A percentile compares a stretch with the other conserved stretches of the same genome.
Evolutionary conservation across 2,329 filamentous ascomycete species (phyloP).

Genomic region (Microdochium bolleyi): DNA sequence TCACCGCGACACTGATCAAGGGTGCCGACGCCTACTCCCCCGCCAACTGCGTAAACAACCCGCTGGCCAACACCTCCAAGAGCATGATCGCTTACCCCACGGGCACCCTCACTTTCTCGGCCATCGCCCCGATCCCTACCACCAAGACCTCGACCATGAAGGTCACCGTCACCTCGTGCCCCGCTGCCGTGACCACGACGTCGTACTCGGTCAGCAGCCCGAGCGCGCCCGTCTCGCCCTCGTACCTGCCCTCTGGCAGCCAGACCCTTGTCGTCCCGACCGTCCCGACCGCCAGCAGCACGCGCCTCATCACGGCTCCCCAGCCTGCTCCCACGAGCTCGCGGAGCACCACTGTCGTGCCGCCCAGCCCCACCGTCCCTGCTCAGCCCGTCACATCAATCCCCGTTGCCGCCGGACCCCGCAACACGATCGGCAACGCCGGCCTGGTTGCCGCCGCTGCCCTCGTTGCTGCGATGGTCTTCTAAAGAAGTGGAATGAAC

Average conservation of each 20-base stretch:
- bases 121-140: background rate
- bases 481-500: background rate
- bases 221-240: background rate
- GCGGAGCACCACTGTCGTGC: background rate
- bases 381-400: background rate
- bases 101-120: background rate
- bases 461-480: background rate
- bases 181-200: background rate
- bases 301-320: background rate
- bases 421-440: background rate
- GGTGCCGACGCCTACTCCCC: slow-evolving; percentile 7
- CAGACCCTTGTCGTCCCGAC: too few relatives aligned
- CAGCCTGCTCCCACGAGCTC: background rate
- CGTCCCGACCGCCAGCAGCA: background rate
- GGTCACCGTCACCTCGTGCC: background rate
- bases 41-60: slow-evolving; percentile 8
- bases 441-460: background rate
- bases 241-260: background rate
- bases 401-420: background rate
- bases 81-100: background rate
- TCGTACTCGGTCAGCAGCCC: background rate
- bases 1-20: slow-evolving; percentile 7
- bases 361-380: background rate
- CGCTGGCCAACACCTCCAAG: background rate
- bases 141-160: background rate